Evolutionary conservation across 805 yeast species (phyloP).

Genomic region (Yamadazyma akitaensis): DNA sequence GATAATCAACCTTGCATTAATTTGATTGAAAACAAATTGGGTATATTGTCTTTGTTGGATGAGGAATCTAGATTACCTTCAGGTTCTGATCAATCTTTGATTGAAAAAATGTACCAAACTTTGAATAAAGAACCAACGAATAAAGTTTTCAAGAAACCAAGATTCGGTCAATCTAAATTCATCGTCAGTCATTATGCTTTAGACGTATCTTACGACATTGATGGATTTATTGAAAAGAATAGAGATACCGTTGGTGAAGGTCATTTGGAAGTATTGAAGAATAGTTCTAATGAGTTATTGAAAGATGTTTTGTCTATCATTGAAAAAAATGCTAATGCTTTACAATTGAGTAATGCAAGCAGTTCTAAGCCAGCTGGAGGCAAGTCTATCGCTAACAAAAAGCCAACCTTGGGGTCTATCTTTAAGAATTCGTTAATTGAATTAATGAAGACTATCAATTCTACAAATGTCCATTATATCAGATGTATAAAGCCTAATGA

Average conservation of each 20-base stretch:
- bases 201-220: constrained; percentile 88
- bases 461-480: constrained; percentile 94
- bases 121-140: constrained; percentile 75
- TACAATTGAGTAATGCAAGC: constrained; percentile 34
- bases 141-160: constrained; percentile 82
- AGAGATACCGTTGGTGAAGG: constrained; percentile 98
- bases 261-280: constrained; percentile 77
- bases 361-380: constrained; percentile 16
- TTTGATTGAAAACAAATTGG: constrained; percentile 83
- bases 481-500: constrained; percentile 98
- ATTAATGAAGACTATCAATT: constrained; percentile 86
- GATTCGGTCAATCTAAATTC: constrained; percentile 89
- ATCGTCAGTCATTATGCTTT: constrained; percentile 92
- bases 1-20: constrained; percentile 97
- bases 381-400: constrained; percentile 49
- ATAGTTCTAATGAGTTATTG: constrained; percentile 64
- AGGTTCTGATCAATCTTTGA: constrained; percentile 90
- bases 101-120: constrained; percentile 82
- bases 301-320: constrained; percentile 60
- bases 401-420: constrained; percentile 93
- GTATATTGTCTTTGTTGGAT: constrained; percentile 83
- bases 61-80: constrained; percentile 95
- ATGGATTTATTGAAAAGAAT: constrained; percentile 94
- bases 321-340: constrained; percentile 54
- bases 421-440: constrained; percentile 91